Evolutionary conservation across 306 rosid genomes (phyloP).

Genomic region (Sphenostylis stenocarpa): DNA sequence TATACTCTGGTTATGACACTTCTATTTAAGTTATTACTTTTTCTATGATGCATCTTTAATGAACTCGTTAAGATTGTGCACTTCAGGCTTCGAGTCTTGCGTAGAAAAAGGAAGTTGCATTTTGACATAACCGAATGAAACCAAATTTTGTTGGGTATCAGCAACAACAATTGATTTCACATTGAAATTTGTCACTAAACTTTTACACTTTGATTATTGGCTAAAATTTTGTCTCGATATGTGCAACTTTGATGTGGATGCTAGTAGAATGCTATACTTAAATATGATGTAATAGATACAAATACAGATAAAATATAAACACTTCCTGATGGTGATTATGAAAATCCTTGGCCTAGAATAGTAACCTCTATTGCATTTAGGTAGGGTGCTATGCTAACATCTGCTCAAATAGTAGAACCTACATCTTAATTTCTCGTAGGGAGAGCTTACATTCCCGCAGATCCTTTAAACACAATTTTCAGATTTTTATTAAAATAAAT

Average conservation of each 20-base stretch:
- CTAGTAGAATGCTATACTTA: background rate
- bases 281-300: background rate
- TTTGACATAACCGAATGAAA: background rate
- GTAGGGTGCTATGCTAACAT: too few species aligned
- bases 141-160: background rate
- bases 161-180: slow-evolving; percentile 1
- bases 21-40: background rate
- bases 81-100: background rate
- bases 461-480: too few species aligned
- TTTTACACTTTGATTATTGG: background rate
- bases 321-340: too few species aligned
- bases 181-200: background rate
- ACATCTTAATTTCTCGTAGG: too few species aligned
- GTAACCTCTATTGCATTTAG: too few species aligned
- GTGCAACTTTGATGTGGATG: background rate
- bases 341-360: too few species aligned
- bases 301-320: too few species aligned
- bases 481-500: too few species aligned
- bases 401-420: too few species aligned
- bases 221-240: background rate
- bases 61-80: background rate
- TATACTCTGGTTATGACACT: background rate
- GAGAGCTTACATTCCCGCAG: too few species aligned
- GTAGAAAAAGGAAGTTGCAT: background rate
- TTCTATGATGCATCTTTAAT: slow-evolving; percentile 8